Percentiles rank a stretch among this genome's conserved stretches.
Conservation (phyloP, 1,284 basidiomycete genomes). For the Leccinum insolens region DNA sequence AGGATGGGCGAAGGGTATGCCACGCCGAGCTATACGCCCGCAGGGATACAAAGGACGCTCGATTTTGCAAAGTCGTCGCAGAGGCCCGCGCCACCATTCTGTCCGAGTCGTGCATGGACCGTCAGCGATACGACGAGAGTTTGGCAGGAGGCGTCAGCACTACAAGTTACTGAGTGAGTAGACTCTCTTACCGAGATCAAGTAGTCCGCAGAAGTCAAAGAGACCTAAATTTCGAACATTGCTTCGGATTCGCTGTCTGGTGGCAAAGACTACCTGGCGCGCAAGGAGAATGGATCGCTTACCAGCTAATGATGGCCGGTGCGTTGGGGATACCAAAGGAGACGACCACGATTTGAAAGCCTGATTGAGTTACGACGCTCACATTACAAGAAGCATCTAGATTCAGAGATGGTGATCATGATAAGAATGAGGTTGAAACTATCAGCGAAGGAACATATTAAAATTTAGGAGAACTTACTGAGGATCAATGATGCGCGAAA, state of each 20-base stretch:
- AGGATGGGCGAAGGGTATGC: constrained; percentile 17
- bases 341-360: constrained; percentile 26
- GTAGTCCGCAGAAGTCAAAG: constrained; percentile 25
- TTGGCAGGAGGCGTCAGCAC: constrained; percentile 13
- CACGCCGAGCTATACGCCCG: constrained; percentile 25
- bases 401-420: constrained; percentile 14
- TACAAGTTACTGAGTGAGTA: neutral
- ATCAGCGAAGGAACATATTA: constrained; percentile 4
- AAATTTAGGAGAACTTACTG: constrained; percentile 15
- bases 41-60: constrained; percentile 20
- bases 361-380: constrained; percentile 9
- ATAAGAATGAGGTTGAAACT: constrained; percentile 17
- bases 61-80: constrained; percentile 28
- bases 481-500: constrained; percentile 24
- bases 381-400: neutral
- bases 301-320: constrained; percentile 22
- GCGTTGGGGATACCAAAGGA: constrained; percentile 17
- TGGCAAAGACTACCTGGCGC: constrained; percentile 19
- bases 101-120: constrained; percentile 17
- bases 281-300: constrained; percentile 7
- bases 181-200: constrained; percentile 22
- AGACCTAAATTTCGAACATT: constrained; percentile 27
- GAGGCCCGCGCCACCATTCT: constrained; percentile 10
- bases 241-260: constrained; percentile 10
- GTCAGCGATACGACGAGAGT: constrained; percentile 24